Evolutionary conservation across 495 filamentous ascomycete genomes (phyloP).

Genomic region (Clohesyomyces aquaticus): DNA sequence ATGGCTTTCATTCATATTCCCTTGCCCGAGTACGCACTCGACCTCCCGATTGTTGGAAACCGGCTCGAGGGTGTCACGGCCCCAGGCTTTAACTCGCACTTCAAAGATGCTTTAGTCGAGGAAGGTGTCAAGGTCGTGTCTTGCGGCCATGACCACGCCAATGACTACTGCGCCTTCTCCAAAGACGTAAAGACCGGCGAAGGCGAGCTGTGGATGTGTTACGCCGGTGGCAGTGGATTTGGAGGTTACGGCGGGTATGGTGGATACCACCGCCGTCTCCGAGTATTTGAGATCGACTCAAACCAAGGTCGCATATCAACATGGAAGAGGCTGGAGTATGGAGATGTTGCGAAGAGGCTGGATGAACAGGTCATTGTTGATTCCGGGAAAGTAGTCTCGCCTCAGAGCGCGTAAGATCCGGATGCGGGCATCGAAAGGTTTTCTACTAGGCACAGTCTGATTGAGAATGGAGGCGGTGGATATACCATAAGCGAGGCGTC

Average conservation of each 20-base stretch:
- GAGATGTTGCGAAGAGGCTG: constrained; percentile 68
- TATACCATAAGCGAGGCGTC: constrained; percentile 8
- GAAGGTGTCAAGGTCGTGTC: constrained; percentile 83
- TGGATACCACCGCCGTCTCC: constrained; percentile 78
- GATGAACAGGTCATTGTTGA: constrained; percentile 91
- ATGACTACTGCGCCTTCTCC: constrained; percentile 89
- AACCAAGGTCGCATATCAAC: constrained; percentile 83
- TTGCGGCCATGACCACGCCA: constrained; percentile 95
- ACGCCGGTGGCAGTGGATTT: constrained; percentile 85
- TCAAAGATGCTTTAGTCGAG: constrained; percentile 82
- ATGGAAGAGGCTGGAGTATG: constrained; percentile 89
- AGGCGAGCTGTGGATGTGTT: constrained; percentile 96
- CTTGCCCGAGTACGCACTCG: constrained; percentile 78
- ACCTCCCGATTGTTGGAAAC: constrained; percentile 50
- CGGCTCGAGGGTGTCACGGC: constrained; percentile 79
- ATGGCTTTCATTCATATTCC: constrained; percentile 98
- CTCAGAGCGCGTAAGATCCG: background rate
- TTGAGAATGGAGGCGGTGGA: background rate
- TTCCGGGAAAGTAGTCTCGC: constrained; percentile 63
- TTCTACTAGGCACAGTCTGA: background rate
- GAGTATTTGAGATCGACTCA: constrained; percentile 91
- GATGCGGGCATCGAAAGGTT: background rate
- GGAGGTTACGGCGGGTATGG: constrained; percentile 93
- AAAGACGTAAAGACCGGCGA: constrained; percentile 51
- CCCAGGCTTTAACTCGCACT: constrained; percentile 83